Evolutionary conservation across 1,284 basidiomycete genomes (phyloP), one percentile per base, ranked within the genome.

Genomic region (Cutaneotrichosporon arboriforme): DNA sequence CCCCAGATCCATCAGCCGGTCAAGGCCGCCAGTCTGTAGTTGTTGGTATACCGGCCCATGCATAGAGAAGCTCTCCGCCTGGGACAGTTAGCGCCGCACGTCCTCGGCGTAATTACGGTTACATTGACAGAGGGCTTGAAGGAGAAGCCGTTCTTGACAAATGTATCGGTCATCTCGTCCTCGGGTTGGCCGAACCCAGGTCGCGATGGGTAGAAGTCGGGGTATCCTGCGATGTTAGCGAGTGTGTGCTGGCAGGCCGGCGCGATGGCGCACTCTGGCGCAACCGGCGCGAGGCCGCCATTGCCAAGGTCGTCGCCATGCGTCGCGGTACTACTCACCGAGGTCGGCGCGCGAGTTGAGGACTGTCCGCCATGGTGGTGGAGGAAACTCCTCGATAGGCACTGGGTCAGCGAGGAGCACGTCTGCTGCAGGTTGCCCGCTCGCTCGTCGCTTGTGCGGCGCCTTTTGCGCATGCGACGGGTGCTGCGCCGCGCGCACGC

Each of bases 171-270:
- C 51, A 96, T 77, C 4, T 84, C 74, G 66, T 96, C 91, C 73
- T 96, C 93, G 23, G 87, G 84, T 72, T 93, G 88, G 8, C 83
- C 82, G 26, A 90, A 87, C 4, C 85, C 84, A 15, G 87, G 83
- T 49, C 83, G 79, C 4, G 90, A 87, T 37, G 91, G 90, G 69
- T 87, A 84, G 69, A 91, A 91, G 34, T 90, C 89, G 47, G 84
- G 82, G 67, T 86, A 92, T 14, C 90, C 89, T 91, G 59, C 1
- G 21, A 23, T 17, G 48, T 44, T 23, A 49, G 55, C 13, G 37
- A 31, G 26, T 7, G 26, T 31, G 26, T 5, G 10, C n/a, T 7
- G 10, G 26, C 7, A 31, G 5, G 10, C 26, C 26, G 26, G 10
- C 26, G 26, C n/a, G n/a, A n/a, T n/a, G n/a, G n/a, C n/a, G n/a